Conservation (phyloP, 352 stramenopile species). For the Achlya hypogyna region DNA sequence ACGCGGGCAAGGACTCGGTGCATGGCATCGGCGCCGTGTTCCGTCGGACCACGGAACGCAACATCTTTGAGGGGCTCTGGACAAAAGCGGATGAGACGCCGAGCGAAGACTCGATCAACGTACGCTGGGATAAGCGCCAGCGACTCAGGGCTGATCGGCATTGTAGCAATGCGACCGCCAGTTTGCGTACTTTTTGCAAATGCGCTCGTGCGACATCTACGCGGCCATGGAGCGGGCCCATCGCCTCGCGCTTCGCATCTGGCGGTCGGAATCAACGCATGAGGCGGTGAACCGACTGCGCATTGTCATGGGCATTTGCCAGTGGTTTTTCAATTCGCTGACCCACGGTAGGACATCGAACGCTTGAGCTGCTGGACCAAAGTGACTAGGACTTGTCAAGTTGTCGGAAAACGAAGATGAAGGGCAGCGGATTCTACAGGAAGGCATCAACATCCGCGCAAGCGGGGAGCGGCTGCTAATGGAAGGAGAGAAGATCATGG, state of each 20-base stretch:
- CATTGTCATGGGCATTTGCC: constrained; percentile 48
- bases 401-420: constrained; percentile 50
- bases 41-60: constrained; percentile 51
- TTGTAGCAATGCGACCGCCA: constrained; percentile 43
- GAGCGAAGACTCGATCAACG: not conserved
- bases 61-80: constrained; percentile 76
- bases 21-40: constrained; percentile 57
- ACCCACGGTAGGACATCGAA: constrained; percentile 33
- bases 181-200: constrained; percentile 74
- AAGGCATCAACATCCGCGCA: constrained; percentile 47
- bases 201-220: constrained; percentile 61
- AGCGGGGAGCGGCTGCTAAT: constrained; percentile 36
- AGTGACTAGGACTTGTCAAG: constrained; percentile 33
- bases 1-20: constrained; percentile 50
- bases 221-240: constrained; percentile 52
- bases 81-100: constrained; percentile 23
- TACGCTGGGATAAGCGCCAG: not conserved
- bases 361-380: no score
- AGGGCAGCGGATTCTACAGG: constrained; percentile 46
- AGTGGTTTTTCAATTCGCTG: constrained; percentile 60
- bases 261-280: constrained; percentile 29
- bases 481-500: constrained; percentile 33
- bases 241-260: constrained; percentile 37
- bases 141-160: not conserved
- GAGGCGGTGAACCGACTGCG: constrained; percentile 32